Conservation (phyloP, 192 early-diverging fungal genomes). For the Dimargaris verticillata region DNA sequence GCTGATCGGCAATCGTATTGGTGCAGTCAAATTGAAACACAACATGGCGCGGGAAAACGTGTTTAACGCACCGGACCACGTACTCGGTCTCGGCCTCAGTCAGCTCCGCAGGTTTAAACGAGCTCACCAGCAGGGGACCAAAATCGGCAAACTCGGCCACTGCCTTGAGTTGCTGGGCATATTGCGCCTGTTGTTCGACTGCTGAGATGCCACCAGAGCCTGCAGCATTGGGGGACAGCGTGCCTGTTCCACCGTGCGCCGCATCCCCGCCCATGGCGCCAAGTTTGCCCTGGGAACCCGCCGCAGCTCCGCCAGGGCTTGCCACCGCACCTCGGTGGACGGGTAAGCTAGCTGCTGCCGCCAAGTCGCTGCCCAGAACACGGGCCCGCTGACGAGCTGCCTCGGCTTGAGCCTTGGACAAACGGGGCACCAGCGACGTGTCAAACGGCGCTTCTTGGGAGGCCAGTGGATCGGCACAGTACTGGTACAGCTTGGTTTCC, state of each 20-base stretch:
- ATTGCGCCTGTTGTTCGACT: slow-evolving; percentile 51
- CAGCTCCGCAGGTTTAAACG: slow-evolving; percentile 48
- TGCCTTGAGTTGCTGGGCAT: slow-evolving; percentile 56
- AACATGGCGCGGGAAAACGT: slow-evolving; percentile 75
- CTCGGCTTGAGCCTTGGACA: slow-evolving; percentile 74
- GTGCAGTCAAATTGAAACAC: slow-evolving; percentile 92
- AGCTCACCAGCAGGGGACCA: slow-evolving; percentile 77
- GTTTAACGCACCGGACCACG: slow-evolving; percentile 79
- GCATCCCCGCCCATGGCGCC: not conserved
- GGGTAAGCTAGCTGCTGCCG: not conserved
- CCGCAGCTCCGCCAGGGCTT: not conserved
- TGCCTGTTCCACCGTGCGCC: slow-evolving; percentile 6
- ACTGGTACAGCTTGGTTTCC: slow-evolving; percentile 75
- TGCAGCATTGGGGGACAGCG: slow-evolving; percentile 5
- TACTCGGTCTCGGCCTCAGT: slow-evolving; percentile 96
- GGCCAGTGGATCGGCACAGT: slow-evolving; percentile 50
- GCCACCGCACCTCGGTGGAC: not conserved
- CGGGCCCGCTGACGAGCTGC: slow-evolving; percentile 47
- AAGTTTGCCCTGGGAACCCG: not conserved
- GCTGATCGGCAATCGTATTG: slow-evolving; percentile 86
- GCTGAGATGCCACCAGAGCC: slow-evolving; percentile 19
- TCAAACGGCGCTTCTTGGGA: slow-evolving; percentile 53
- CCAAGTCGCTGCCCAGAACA: slow-evolving; percentile 23
- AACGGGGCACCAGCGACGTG: slow-evolving; percentile 56
- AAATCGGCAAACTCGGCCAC: slow-evolving; percentile 73